Evolutionary conservation across 768 basidiomycete genomes (phyloP), one percentile per base, ranked within the genome.

Genomic region (Astraeus odoratus): DNA sequence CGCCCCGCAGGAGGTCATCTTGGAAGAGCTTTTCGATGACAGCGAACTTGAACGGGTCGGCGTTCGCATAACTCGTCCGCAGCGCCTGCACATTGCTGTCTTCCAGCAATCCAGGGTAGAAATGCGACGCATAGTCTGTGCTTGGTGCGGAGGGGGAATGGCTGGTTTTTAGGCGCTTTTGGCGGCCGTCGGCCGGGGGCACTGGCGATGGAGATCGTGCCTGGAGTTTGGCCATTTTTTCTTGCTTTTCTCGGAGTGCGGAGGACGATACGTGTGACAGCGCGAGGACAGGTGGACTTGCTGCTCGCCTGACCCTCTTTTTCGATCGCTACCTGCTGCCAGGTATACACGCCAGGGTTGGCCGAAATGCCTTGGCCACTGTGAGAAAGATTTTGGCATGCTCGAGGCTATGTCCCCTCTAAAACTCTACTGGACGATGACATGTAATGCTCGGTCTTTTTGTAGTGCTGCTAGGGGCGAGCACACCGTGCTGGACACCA

Each of bases 21-120:
- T 85, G 81, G 64, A 97, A 86, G 16, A 97, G 73, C 54, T 82
- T 78, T 40, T 85, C 80, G 44, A 96, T 75, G 41, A 89, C 72
- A 15, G 80, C 80, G 66, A 94, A 81, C 64, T 85, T 87, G 76
- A 83, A 97, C 0, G 93, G 93, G 43, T 71, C 58, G 53, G 70
- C 81, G 5, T 66, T 52, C 10, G 61, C 52, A 63, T 96, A 95
- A 33, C 67, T 62, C 10, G 67, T 53, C 52, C 77, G 69, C 29
- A 91, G 69, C 16, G 67, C 60, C 25, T 79, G 68, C 50, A 85
- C 71, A 51, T 72, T 78, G 41, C 70, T 60, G 43, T 73, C 70
- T 46, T 78, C 72, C 49, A 91, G 76, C 37, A 91, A 64, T 35
- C 67, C 71, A 16, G 75, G 48, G 51, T 47, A 56, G 49, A 51